phyloP scores from a whole-genome alignment of 2,329 filamentous ascomycete species.

The Fusarium luffae region DNA sequence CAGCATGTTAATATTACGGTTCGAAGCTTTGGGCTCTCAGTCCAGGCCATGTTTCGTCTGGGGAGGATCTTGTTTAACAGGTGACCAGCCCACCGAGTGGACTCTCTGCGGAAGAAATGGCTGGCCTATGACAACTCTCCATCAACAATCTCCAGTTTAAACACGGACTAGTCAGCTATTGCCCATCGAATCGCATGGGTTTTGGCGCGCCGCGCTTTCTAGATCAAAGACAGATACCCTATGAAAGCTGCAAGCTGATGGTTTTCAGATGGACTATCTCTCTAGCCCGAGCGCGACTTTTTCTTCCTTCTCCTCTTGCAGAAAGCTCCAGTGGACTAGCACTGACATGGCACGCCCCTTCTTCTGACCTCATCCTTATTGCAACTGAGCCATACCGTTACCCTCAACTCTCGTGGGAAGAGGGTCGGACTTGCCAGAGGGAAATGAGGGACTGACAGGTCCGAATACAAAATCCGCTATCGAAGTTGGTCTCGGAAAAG shows the following conservation, averaged over 20 bases:
- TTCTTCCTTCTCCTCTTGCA: constrained; percentile 25
- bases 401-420: constrained; percentile 24
- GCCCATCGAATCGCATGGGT: constrained; percentile 42
- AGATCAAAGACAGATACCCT: constrained; percentile 34
- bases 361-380: constrained; percentile 39
- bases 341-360: constrained; percentile 31
- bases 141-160: constrained; percentile 36
- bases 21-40: constrained; percentile 24
- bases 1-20: constrained; percentile 36
- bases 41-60: constrained; percentile 38
- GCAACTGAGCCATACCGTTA: constrained; percentile 29
- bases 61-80: constrained; percentile 46
- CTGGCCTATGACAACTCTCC: constrained; percentile 34
- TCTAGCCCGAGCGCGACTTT: constrained; percentile 38
- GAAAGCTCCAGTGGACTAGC: constrained; percentile 17
- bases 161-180: constrained; percentile 29
- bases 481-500: constrained; percentile 9
- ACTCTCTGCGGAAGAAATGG: constrained; percentile 38
- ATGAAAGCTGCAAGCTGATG: constrained; percentile 42
- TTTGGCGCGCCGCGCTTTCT: constrained; percentile 32
- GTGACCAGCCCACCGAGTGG: constrained; percentile 43
- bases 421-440: constrained; percentile 13
- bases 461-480: constrained; percentile 7
- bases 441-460: constrained; percentile 13
- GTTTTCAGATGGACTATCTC: constrained; percentile 36